These are phyloP conservation scores for Sclerotinia sclerotiorum DNA, from an alignment of 2,329 filamentous ascomycete species.

Conservation along the genomic window DNA sequence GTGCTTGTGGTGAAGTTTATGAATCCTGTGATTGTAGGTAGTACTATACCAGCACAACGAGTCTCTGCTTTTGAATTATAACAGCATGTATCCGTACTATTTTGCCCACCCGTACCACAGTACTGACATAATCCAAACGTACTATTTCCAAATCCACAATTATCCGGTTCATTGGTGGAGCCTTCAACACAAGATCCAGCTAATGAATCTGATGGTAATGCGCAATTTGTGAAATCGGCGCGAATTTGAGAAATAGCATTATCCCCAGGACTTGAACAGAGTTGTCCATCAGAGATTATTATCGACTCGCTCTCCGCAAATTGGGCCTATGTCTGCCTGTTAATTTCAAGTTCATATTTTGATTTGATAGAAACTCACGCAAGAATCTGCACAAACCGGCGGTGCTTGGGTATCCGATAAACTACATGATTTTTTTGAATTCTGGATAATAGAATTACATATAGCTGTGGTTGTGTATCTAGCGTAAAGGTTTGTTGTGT, in stretches of 20 bases:
- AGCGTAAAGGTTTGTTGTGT: conserved; percentile 82
- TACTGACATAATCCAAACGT: conserved; percentile 80
- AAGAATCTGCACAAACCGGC: conserved; percentile 87
- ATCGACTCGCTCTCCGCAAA: conserved; percentile 87
- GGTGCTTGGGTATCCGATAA: conserved; percentile 62
- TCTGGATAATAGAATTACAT: conserved; percentile 92
- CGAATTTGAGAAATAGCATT: conserved; percentile 76
- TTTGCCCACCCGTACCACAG: conserved; percentile 78
- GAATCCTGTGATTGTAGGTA: conserved; percentile 73
- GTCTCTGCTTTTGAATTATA: conserved; percentile 73
- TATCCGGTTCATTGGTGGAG: conserved; percentile 74
- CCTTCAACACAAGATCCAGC: conserved; percentile 74
- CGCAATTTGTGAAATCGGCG: conserved; percentile 89
- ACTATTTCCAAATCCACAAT: conserved; percentile 80
- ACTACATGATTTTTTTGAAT: conserved; percentile 70
- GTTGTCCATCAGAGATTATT: conserved; percentile 68
- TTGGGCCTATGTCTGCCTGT: conserved; percentile 57
- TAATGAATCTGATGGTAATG: conserved; percentile 77
- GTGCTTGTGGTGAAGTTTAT: conserved; percentile 60
- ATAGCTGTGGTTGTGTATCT: conserved; percentile 89
- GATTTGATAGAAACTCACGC: conserved; percentile 55
- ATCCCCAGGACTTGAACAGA: conserved; percentile 67
- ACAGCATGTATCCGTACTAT: conserved; percentile 95
- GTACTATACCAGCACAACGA: conserved; percentile 71
- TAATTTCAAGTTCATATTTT: conserved; percentile 36